Percentiles rank a stretch among this genome's conserved stretches.
Evolutionary conservation across 2,329 filamentous ascomycete species (phyloP).

Genomic region (Neocatenulostroma microsporum): DNA sequence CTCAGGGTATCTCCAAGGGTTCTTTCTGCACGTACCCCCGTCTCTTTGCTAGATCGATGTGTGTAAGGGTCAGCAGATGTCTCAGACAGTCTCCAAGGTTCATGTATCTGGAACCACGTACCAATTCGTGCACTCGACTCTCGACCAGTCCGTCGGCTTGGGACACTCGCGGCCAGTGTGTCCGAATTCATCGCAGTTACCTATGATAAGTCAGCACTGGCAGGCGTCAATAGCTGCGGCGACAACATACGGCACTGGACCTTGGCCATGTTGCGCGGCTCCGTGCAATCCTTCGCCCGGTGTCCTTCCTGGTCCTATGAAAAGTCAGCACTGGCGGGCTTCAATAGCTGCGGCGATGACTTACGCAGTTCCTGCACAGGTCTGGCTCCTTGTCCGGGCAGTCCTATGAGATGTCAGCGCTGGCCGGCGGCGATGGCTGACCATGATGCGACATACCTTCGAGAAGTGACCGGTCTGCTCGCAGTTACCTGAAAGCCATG

Average conservation of each 20-base stretch:
- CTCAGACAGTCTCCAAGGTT: not conserved
- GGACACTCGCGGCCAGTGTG: slow-evolving; percentile 21
- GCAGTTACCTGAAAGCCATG: no score
- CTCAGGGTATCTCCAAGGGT: no score
- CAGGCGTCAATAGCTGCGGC: no score
- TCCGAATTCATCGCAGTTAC: slow-evolving; percentile 36
- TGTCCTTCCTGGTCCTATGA: slow-evolving; percentile 9
- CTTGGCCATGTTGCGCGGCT: slow-evolving; percentile 47
- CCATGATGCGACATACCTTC: slow-evolving; percentile 25
- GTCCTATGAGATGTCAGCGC: no score
- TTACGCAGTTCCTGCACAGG: no score
- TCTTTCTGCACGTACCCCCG: no score
- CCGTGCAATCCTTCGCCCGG: slow-evolving; percentile 33
- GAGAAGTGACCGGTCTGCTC: slow-evolving; percentile 27
- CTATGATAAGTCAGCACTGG: no score
- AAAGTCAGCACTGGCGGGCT: no score
- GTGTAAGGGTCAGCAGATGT: no score
- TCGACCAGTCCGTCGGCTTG: slow-evolving; percentile 30
- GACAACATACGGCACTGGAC: slow-evolving; percentile 42
- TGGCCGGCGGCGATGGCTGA: slow-evolving; percentile 5
- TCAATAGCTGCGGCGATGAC: no score
- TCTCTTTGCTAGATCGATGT: slow-evolving; percentile 28
- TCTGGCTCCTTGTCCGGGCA: no score
- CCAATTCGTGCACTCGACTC: slow-evolving; percentile 39
- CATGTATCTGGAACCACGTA: not conserved